Base-by-base conservation (phyloP, 2,329 filamentous ascomycete genomes). In the Neobulgaria alba region DNA sequence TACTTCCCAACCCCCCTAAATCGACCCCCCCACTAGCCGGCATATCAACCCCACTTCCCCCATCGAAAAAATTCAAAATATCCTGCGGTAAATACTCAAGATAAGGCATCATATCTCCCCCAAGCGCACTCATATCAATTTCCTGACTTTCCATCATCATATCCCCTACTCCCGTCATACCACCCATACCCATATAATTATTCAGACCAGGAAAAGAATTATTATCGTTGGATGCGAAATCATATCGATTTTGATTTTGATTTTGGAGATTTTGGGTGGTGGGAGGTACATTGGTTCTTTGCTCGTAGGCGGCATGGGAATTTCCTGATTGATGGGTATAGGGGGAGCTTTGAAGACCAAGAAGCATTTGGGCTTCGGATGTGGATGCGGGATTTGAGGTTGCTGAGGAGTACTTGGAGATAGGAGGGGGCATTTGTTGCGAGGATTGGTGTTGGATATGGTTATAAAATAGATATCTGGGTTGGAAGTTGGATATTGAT, bases 61-160 rank as follows among this genome's bases (percentile, higher is more conserved):
- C n/a, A n/a, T n/a, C 69, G 50, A 73, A 77, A 39, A 77, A 70
- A 21, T 68, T 71, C 29, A 83, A 54, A 45, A 84, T 71, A 54
- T 85, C 79, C 17, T 72, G 72, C 0, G 82, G 81, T 5, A 87
- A 64, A 45, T 84, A 85, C 52, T 86, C 83, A 9, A 88, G 65
- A 81, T 83, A 89, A 0, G 79, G 77, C 68, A 83, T 76, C 62
- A 85, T 74, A 32, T 85, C 81, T 12, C 77, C 73, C 1, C 77
- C 79, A 14, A 88, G 63, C 3, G 75, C 66, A 17, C 73, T 76
- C 68, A 89, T 82, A 48, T 89, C 82, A 23, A 90, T 77, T 49
- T 89, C 82, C 48, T 85, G 82, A 45, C 77, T 82, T 57, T 86
- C 78, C 49, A 89, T 85, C 46, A 83, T 79, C 63, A 88, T 81